Evolutionary conservation across 1,284 basidiomycete genomes (phyloP).

Genomic region (Cystobasidiaceae sp.): DNA sequence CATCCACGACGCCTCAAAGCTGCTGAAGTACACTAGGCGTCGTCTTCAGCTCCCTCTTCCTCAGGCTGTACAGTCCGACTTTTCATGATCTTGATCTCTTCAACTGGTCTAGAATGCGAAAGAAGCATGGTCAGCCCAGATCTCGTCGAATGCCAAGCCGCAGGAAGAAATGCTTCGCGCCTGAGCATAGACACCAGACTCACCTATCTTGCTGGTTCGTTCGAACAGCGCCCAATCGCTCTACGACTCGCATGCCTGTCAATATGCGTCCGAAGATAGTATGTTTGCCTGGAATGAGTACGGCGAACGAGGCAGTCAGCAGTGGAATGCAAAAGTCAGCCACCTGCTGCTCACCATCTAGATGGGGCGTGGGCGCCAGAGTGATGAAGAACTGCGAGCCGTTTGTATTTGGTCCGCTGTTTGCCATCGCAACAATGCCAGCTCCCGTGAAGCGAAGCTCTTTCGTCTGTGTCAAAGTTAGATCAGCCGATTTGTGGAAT

Average conservation of each 20-base stretch:
- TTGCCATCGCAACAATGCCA: conserved; percentile 90
- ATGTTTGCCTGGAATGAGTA: conserved; percentile 31
- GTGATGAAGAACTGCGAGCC: conserved; percentile 84
- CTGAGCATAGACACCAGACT: conserved; percentile 43
- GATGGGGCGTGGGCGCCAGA: conserved; percentile 78
- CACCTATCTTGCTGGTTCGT: conserved; percentile 72
- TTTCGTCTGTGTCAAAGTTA: conserved; percentile 57
- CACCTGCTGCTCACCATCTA: conserved; percentile 48
- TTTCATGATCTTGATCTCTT: conserved; percentile 75
- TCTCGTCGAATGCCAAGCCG: not conserved
- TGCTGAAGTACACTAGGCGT: not conserved
- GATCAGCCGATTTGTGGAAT: too few relatives aligned
- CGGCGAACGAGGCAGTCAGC: too few relatives aligned
- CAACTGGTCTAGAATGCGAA: conserved; percentile 59
- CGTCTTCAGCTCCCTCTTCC: conserved; percentile 3
- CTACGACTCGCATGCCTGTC: conserved; percentile 41
- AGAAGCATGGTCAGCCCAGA: not conserved
- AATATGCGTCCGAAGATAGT: conserved; percentile 43
- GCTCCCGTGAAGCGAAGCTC: conserved; percentile 91
- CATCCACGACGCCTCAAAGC: too few relatives aligned
- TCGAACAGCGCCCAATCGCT: conserved; percentile 66
- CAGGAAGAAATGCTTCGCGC: conserved; percentile 31
- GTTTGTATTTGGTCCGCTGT: conserved; percentile 88
- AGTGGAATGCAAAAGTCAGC: too few relatives aligned
- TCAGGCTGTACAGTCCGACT: conserved; percentile 51